These are phyloP conservation scores for Orbilia blumenaviensis DNA, from an alignment of 2,329 filamentous ascomycete species.

Conservation along the genomic window DNA sequence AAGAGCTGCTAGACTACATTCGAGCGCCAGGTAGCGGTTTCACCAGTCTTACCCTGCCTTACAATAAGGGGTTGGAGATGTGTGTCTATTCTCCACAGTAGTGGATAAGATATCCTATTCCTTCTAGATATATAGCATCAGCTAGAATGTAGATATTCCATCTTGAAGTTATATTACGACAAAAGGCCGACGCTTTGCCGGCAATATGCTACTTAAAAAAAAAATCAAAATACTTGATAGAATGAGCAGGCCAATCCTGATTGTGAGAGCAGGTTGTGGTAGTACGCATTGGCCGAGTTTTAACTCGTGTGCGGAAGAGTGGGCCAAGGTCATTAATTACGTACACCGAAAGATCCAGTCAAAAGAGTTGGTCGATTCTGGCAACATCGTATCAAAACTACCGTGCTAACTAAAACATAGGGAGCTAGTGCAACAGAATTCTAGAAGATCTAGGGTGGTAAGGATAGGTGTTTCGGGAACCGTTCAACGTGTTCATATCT, in stretches of 20 bases:
- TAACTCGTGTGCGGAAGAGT: neutral
- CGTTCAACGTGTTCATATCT: too few relatives aligned
- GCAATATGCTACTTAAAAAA: too few relatives aligned
- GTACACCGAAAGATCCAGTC: conserved; percentile 56
- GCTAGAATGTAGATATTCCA: too few relatives aligned
- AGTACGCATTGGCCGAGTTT: neutral
- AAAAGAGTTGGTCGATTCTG: conserved; percentile 49
- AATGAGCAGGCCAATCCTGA: conserved; percentile 62
- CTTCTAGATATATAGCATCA: neutral
- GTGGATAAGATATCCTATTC: neutral
- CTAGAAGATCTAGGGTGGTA: too few relatives aligned
- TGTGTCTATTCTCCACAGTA: conserved; percentile 60
- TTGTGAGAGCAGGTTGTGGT: conserved; percentile 61
- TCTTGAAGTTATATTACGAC: too few relatives aligned
- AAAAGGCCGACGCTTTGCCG: too few relatives aligned
- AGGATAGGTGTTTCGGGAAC: too few relatives aligned
- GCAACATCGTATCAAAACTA: too few relatives aligned
- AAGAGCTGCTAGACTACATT: conserved; percentile 65
- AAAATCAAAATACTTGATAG: too few relatives aligned
- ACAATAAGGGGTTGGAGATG: conserved; percentile 65
- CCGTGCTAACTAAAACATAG: too few relatives aligned
- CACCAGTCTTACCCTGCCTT: conserved; percentile 65
- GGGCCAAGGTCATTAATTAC: conserved; percentile 3
- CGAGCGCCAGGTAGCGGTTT: conserved; percentile 65
- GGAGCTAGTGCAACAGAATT: too few relatives aligned